Conservation (phyloP, 768 basidiomycete genomes). For the Boletus coccyginus region DNA sequence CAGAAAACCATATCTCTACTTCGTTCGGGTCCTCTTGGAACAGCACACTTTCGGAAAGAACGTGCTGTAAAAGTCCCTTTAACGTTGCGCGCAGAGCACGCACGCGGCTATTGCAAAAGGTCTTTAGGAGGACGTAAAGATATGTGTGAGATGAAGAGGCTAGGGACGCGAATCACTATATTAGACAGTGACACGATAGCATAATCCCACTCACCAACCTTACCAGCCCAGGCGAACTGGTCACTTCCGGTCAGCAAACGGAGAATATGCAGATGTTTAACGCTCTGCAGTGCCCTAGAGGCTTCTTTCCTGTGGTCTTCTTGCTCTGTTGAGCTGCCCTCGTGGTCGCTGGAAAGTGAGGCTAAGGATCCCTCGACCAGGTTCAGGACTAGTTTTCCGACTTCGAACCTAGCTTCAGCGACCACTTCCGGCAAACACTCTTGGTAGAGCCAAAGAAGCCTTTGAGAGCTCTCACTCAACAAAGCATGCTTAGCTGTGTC, state of each 20-base stretch:
- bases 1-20: slow-evolving; percentile 68
- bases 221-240: slow-evolving; percentile 76
- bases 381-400: slow-evolving; percentile 68
- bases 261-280: slow-evolving; percentile 76
- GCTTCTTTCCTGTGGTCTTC: slow-evolving; percentile 16
- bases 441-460: slow-evolving; percentile 86
- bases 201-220: slow-evolving; percentile 52
- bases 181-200: neutral
- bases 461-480: slow-evolving; percentile 74
- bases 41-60: slow-evolving; percentile 71
- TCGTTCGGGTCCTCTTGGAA: slow-evolving; percentile 80
- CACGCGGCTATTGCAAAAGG: slow-evolving; percentile 50
- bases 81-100: slow-evolving; percentile 53
- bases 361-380: slow-evolving; percentile 36
- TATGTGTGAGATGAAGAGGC: slow-evolving; percentile 57
- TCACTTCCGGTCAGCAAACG: slow-evolving; percentile 72
- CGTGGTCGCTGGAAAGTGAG: slow-evolving; percentile 13
- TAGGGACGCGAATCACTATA: slow-evolving; percentile 12
- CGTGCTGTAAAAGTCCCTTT: slow-evolving; percentile 51
- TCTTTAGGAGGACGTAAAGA: slow-evolving; percentile 68
- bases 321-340: slow-evolving; percentile 4
- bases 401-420: slow-evolving; percentile 81
- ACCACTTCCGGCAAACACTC: slow-evolving; percentile 68
- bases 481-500: slow-evolving; percentile 52
- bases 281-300: slow-evolving; percentile 40